A percentile compares a stretch with the other conserved stretches of the same genome.
Evolutionary conservation across 2,329 filamentous ascomycete genomes (phyloP).

Genomic region (Cytospora leucostoma): DNA sequence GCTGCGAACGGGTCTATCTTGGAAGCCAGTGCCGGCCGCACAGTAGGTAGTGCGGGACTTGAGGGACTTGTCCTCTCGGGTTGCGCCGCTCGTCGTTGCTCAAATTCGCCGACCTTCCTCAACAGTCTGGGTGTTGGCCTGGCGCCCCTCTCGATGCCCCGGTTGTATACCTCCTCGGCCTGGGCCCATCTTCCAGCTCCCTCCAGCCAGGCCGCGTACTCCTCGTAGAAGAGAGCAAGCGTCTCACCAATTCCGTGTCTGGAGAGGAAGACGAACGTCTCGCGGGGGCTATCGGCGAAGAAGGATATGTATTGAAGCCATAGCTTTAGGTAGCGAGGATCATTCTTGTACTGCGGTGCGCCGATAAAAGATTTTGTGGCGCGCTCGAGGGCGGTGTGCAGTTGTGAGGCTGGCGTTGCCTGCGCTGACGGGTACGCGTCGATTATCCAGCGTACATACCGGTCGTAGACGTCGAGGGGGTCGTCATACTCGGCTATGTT

Average conservation of each 20-base stretch:
- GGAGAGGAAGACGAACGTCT: slow-evolving; percentile 88
- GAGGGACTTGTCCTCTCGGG: slow-evolving; percentile 61
- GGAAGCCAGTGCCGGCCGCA: slow-evolving; percentile 79
- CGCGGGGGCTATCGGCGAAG: slow-evolving; percentile 89
- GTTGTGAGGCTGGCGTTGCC: slow-evolving; percentile 86
- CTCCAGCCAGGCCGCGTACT: slow-evolving; percentile 93
- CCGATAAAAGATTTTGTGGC: slow-evolving; percentile 87
- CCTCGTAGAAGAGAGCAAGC: slow-evolving; percentile 92
- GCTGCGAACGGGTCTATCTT: slow-evolving; percentile 81
- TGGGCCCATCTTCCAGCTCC: slow-evolving; percentile 80
- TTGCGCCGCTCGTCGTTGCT: slow-evolving; percentile 69
- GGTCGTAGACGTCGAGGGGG: slow-evolving; percentile 91
- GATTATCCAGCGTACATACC: slow-evolving; percentile 95
- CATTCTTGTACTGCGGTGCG: slow-evolving; percentile 89
- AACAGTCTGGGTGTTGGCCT: slow-evolving; percentile 77
- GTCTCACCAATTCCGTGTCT: slow-evolving; percentile 84
- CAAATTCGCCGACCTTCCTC: slow-evolving; percentile 91
- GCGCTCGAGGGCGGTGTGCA: slow-evolving; percentile 85
- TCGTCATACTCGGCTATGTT: slow-evolving; percentile 86
- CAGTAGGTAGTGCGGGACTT: slow-evolving; percentile 82
- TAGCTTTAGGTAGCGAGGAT: slow-evolving; percentile 87
- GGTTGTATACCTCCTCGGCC: slow-evolving; percentile 88
- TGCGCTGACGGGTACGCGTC: slow-evolving; percentile 94
- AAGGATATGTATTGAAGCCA: slow-evolving; percentile 94
- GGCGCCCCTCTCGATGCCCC: slow-evolving; percentile 87